Evolutionary conservation across 352 stramenopile genomes (phyloP), one percentile per base, ranked within the genome.

Genomic region (Phytophthora syringae): DNA sequence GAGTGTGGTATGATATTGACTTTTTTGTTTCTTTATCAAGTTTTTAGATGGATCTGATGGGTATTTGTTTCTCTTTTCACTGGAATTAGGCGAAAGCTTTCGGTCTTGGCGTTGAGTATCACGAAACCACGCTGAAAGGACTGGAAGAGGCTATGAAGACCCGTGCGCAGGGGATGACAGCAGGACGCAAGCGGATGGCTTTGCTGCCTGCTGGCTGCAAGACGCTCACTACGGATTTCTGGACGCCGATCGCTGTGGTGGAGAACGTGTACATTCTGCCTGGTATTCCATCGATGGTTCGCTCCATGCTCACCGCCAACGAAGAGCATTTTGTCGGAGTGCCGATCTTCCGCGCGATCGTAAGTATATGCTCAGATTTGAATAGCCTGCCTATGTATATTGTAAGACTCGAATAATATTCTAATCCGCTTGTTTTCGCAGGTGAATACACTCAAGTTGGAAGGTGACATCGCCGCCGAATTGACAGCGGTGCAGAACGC

Each of bases 201-300:
- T 56, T 88, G 53, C 71, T 95, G 5, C 87, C 87, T 15, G 61
- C 58, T 44, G 79, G 75, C 24, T 92, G 84, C 59, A 72, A 89
- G 25, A 68, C 84, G 0, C 67, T 92, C 12, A 61, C 55, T 16
- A 90, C 82, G 0, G 72, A 73, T 15, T 80, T 72, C 45, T 94
- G 87, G 88, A 86, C 90, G 12, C 88, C 88, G 0, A 84, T 96
- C 22, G 86, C 85, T 9, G 72, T 88, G 9, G 70, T 94, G 20
- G 59, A 93, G 49, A 96, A 96, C 55, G 84, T 96, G 21, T 94
- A 94, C 64, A 82, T 96, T 36, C 70, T 96, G 6, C 88, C 88
- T 1, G 88, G 88, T 5, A 94, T 96, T 39, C 88, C 88, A 40
- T 84, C 76, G 7, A 86, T 94, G 72, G 80, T 96, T 52, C 77